Percentiles rank a stretch among this genome's conserved stretches.
Conservation (phyloP, 2,329 filamentous ascomycete species). For the Parastagonospora nodorum region DNA sequence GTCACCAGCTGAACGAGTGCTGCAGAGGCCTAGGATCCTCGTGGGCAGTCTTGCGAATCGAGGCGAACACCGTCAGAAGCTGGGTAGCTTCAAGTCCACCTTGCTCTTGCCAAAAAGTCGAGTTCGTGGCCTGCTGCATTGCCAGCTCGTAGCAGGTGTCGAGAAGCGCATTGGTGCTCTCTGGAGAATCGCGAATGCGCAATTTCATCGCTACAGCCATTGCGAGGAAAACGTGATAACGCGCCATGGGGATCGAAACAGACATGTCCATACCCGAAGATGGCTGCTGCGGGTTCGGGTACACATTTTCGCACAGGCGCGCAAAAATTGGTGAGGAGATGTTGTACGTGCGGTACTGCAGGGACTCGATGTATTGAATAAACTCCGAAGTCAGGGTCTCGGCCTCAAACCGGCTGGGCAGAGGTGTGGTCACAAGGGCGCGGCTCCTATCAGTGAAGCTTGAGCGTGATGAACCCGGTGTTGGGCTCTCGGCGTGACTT, state of each 20-base stretch:
- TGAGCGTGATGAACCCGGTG: slow-evolving; percentile 31
- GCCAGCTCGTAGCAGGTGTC: slow-evolving; percentile 44
- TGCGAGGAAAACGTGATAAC: slow-evolving; percentile 44
- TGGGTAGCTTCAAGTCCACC: slow-evolving; percentile 40
- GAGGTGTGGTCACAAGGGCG: slow-evolving; percentile 34
- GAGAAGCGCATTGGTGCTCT: slow-evolving; percentile 39
- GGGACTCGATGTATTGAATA: slow-evolving; percentile 31
- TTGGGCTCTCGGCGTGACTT: slow-evolving; percentile 29
- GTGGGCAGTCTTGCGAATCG: slow-evolving; percentile 24
- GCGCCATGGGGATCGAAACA: slow-evolving; percentile 38
- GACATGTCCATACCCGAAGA: slow-evolving; percentile 16
- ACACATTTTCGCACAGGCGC: slow-evolving; percentile 40
- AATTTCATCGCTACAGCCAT: slow-evolving; percentile 46
- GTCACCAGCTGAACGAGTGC: slow-evolving; percentile 41
- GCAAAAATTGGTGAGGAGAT: slow-evolving; percentile 31
- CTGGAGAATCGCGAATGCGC: slow-evolving; percentile 33
- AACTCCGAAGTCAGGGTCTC: slow-evolving; percentile 44
- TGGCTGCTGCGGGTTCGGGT: slow-evolving; percentile 32
- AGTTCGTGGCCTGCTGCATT: slow-evolving; percentile 37
- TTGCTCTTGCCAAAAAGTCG: slow-evolving; percentile 42
- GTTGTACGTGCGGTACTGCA: slow-evolving; percentile 32
- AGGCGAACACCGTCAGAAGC: slow-evolving; percentile 39
- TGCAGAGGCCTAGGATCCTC: slow-evolving; percentile 30
- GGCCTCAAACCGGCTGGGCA: slow-evolving; percentile 44
- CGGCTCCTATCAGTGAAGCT: slow-evolving; percentile 40